A percentile compares a stretch with the other conserved stretches of the same genome.
Conservation (phyloP, 108 stramenopile genomes). For the Skeletonema tropicum region DNA sequence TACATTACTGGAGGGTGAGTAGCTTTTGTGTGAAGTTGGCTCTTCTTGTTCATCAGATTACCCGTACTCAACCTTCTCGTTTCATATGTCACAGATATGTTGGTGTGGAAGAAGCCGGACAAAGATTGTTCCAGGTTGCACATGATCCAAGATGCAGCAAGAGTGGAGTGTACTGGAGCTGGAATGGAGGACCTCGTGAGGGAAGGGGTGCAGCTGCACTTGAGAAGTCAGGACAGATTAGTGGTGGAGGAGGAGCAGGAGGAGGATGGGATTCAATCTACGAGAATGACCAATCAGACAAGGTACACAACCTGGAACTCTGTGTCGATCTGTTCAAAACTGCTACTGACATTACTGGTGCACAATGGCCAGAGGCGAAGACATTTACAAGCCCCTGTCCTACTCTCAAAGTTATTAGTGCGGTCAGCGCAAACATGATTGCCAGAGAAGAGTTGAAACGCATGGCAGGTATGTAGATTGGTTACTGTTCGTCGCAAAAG, state of each 20-base stretch:
- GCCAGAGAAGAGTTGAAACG: conserved; percentile 86
- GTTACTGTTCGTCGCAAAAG: not conserved
- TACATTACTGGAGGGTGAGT: conserved; percentile 77
- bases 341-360: conserved; percentile 80
- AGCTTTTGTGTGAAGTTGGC: not conserved
- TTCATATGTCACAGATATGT: conserved; percentile 57
- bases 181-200: conserved; percentile 86
- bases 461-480: conserved; percentile 49
- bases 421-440: conserved; percentile 74
- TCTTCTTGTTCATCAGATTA: conserved; percentile 10
- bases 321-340: conserved; percentile 69
- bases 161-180: conserved; percentile 68
- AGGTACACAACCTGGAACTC: conserved; percentile 80
- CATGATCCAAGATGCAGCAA: conserved; percentile 88
- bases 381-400: conserved; percentile 82
- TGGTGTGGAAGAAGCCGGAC: conserved; percentile 87
- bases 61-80: not conserved
- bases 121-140: conserved; percentile 84
- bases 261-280: conserved; percentile 88
- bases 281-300: conserved; percentile 90
- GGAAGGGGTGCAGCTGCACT: conserved; percentile 87
- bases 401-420: conserved; percentile 87
- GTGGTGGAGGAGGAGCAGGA: conserved; percentile 87
- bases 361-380: conserved; percentile 80
- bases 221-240: conserved; percentile 87